Percentiles rank a stretch among this genome's conserved stretches.
Conservation (phyloP, 2,329 filamentous ascomycete genomes). For the Pyrenophora tritici-repentis region DNA sequence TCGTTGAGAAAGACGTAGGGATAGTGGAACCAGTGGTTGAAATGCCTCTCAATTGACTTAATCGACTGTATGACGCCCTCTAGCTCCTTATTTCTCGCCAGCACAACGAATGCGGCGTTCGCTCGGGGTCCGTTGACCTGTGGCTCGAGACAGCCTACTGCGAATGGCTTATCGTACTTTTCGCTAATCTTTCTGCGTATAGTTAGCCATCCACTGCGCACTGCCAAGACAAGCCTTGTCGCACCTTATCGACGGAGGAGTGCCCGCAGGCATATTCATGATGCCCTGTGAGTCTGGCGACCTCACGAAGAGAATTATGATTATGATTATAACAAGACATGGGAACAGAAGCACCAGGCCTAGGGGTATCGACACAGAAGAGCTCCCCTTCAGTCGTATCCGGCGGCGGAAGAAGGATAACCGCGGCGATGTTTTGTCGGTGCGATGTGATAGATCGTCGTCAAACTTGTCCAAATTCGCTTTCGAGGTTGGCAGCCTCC, state of each 20-base stretch:
- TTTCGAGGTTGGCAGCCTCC: constrained; percentile 53
- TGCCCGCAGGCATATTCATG: constrained; percentile 84
- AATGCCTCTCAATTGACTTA: constrained; percentile 97
- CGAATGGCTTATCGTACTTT: constrained; percentile 95
- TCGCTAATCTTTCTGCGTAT: constrained; percentile 85
- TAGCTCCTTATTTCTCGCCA: constrained; percentile 94
- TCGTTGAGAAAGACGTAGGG: constrained; percentile 99
- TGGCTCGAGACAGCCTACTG: constrained; percentile 80
- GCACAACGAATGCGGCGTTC: constrained; percentile 93
- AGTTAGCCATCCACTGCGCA: constrained; percentile 18
- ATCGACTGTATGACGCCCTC: constrained; percentile 95
- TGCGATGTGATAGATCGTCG: constrained; percentile 50
- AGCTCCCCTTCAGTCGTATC: constrained; percentile 88
- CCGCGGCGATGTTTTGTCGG: constrained; percentile 54
- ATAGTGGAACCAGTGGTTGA: constrained; percentile 99
- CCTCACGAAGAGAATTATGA: constrained; percentile 84
- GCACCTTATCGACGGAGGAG: constrained; percentile 87
- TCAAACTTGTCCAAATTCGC: constrained; percentile 51
- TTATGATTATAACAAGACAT: constrained; percentile 85
- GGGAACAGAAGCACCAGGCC: constrained; percentile 93
- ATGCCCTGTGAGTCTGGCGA: constrained; percentile 82
- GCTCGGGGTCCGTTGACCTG: constrained; percentile 79
- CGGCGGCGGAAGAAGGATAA: constrained; percentile 85
- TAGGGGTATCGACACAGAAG: constrained; percentile 87
- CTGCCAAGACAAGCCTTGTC: not conserved